phyloP scores from a whole-genome alignment of 73 alveolate genomes.

The Paramecium pentaurelia region DNA sequence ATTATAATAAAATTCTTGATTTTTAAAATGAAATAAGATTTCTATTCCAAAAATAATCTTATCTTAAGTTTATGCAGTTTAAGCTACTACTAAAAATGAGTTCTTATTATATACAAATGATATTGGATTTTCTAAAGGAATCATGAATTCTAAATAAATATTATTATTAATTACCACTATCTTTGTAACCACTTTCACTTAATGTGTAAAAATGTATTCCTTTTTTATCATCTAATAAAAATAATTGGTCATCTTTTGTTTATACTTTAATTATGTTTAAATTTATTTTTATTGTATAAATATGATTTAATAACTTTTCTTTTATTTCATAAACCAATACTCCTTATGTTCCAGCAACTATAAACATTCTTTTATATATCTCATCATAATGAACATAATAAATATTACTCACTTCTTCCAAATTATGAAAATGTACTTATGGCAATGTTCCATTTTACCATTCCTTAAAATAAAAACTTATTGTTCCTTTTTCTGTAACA shows the following conservation, averaged over 20 bases:
- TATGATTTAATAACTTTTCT: neutral
- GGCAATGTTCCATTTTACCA: neutral
- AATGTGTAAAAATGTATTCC: slow-evolving; percentile 5
- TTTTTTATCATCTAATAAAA: slow-evolving; percentile 2
- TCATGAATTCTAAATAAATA: neutral
- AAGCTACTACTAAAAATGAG: neutral
- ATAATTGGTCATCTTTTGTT: neutral
- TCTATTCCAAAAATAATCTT: neutral
- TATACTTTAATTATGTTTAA: neutral
- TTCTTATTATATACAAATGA: neutral
- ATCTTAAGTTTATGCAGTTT: neutral
- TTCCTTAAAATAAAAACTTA: neutral
- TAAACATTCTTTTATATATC: neutral
- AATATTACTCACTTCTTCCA: neutral
- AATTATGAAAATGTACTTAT: neutral
- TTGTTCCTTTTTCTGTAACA: neutral
- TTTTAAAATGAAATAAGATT: neutral
- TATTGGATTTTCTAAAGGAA: slow-evolving; percentile 27
- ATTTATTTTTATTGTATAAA: neutral
- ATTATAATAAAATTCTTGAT: neutral
- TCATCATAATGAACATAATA: neutral
- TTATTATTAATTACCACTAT: neutral
- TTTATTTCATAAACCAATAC: neutral
- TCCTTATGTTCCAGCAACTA: neutral
- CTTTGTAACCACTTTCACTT: neutral